phyloP scores from a whole-genome alignment of 2,329 filamentous ascomycete species.

The Cordyceps sp. region DNA sequence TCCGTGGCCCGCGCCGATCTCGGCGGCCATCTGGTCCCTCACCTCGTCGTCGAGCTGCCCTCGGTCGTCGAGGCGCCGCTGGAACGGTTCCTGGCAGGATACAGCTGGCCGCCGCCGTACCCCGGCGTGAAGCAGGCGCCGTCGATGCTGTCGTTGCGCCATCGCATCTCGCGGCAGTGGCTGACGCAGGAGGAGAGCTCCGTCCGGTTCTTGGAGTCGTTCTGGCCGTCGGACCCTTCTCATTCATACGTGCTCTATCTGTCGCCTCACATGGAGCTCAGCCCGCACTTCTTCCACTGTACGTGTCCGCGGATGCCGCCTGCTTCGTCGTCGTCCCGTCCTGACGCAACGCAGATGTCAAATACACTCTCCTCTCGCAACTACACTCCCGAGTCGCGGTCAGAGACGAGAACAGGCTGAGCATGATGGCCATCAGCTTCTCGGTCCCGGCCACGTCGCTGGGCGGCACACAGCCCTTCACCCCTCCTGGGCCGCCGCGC shows the following conservation, averaged over 20 bases:
- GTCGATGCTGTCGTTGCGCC: conserved; percentile 53
- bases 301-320: conserved; percentile 9
- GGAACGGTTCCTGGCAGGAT: conserved; percentile 42
- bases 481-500: conserved; percentile 17
- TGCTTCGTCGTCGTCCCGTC: background rate
- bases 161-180: conserved; percentile 47
- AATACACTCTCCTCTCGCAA: conserved; percentile 63
- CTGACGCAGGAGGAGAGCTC: conserved; percentile 55
- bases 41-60: conserved; percentile 74
- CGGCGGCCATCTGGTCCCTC: conserved; percentile 48
- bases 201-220: conserved; percentile 66
- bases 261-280: conserved; percentile 65
- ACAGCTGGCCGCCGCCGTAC: conserved; percentile 46
- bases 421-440: conserved; percentile 65
- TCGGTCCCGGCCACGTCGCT: conserved; percentile 51
- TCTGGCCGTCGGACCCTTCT: conserved; percentile 54
- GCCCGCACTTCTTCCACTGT: conserved; percentile 70
- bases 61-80: conserved; percentile 49
- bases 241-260: conserved; percentile 69
- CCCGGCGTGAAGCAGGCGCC: conserved; percentile 20
- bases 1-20: conserved; percentile 68
- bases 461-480: conserved; percentile 41
- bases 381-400: conserved; percentile 43
- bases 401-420: conserved; percentile 26
- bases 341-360: conserved; percentile 37